phyloP scores from a whole-genome alignment of 2,329 filamentous ascomycete genomes.

The Paradendryphiella salina region DNA sequence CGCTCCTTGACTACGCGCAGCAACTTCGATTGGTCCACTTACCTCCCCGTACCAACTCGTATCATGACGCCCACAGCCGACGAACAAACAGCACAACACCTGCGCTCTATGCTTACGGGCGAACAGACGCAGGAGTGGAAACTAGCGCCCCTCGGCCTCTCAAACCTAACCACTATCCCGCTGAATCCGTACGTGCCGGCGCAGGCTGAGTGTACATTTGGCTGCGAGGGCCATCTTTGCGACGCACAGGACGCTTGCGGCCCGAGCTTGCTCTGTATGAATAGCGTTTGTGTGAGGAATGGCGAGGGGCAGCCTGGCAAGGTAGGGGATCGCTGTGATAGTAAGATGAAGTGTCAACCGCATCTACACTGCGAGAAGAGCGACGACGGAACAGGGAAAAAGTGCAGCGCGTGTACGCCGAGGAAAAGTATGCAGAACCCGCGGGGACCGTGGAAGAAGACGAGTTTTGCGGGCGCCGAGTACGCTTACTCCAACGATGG shows the following conservation, averaged over 20 bases:
- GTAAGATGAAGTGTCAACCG: slow-evolving; percentile 34
- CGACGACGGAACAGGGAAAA: neutral
- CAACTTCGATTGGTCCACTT: slow-evolving; percentile 39
- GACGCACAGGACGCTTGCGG: slow-evolving; percentile 33
- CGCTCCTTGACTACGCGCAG: slow-evolving; percentile 31
- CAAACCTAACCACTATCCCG: slow-evolving; percentile 22
- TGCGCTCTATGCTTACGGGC: slow-evolving; percentile 2
- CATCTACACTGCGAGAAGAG: slow-evolving; percentile 28
- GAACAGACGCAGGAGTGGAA: slow-evolving; percentile 1
- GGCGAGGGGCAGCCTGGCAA: slow-evolving; percentile 30
- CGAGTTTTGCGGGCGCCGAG: neutral
- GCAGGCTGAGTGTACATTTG: slow-evolving; percentile 36
- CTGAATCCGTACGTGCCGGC: slow-evolving; percentile 40
- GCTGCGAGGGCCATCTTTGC: slow-evolving; percentile 40
- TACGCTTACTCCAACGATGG: slow-evolving; percentile 3
- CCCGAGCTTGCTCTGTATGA: slow-evolving; percentile 38
- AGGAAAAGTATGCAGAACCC: slow-evolving; percentile 21
- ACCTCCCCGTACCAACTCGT: slow-evolving; percentile 26
- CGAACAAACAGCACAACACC: slow-evolving; percentile 2
- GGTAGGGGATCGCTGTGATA: slow-evolving; percentile 32
- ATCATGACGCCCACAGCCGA: neutral
- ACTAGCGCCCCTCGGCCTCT: slow-evolving; percentile 12
- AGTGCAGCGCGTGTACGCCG: slow-evolving; percentile 13
- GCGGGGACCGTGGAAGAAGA: neutral
- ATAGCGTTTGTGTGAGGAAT: slow-evolving; percentile 35